These are phyloP conservation scores for Ciborinia camelliae DNA, from an alignment of 2,329 filamentous ascomycete species.

Conservation along the genomic window DNA sequence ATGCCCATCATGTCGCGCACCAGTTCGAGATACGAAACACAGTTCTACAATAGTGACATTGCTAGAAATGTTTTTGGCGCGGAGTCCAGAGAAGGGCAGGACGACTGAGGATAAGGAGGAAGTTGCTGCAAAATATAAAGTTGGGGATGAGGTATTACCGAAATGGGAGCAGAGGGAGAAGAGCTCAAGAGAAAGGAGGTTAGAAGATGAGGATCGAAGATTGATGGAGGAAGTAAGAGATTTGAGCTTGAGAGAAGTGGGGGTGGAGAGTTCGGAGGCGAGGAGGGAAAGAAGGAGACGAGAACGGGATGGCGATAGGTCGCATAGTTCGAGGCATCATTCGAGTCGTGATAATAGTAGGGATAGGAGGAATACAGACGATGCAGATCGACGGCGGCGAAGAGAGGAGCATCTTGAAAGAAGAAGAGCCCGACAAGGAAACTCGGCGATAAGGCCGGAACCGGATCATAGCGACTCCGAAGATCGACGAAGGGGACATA, in stretches of 20 bases:
- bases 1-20: conserved; percentile 87
- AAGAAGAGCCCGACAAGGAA: conserved; percentile 29
- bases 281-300: conserved; percentile 35
- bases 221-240: conserved; percentile 34
- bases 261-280: conserved; percentile 42
- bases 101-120: conserved; percentile 71
- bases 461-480: conserved; percentile 26
- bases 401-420: conserved; percentile 37
- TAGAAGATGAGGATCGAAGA: conserved; percentile 43
- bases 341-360: conserved; percentile 39
- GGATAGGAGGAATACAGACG: conserved; percentile 31
- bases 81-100: conserved; percentile 73
- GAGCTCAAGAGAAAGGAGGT: conserved; percentile 50
- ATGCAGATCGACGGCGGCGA: conserved; percentile 34
- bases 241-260: conserved; percentile 57
- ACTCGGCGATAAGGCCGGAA: conserved; percentile 19
- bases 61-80: conserved; percentile 79
- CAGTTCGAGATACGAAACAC: conserved; percentile 80
- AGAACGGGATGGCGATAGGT: conserved; percentile 30
- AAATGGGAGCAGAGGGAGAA: conserved; percentile 50
- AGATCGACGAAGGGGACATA: conserved; percentile 31
- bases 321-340: conserved; percentile 28
- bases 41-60: conserved; percentile 89
- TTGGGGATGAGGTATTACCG: conserved; percentile 77
- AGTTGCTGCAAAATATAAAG: conserved; percentile 71